Conservation (phyloP, 352 stramenopile species). For the Globisporangium lucens region DNA sequence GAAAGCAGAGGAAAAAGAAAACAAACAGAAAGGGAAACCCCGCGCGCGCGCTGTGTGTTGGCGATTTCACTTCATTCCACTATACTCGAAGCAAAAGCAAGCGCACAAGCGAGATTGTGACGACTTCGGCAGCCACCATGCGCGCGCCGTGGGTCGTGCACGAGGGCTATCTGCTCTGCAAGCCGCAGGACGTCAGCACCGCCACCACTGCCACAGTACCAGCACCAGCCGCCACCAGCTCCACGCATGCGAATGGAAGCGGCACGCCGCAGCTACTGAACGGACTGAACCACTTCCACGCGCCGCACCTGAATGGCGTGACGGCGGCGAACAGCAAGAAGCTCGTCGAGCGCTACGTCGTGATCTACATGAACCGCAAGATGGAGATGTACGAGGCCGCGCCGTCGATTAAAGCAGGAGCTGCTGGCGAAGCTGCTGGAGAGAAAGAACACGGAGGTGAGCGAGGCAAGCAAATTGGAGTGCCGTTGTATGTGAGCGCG, state of each 20-base stretch:
- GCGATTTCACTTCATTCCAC: not conserved
- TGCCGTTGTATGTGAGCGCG: constrained; percentile 48
- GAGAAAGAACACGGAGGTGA: constrained; percentile 14
- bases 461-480: constrained; percentile 22
- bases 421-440: not conserved
- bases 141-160: constrained; percentile 53
- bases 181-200: constrained; percentile 21
- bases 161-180: constrained; percentile 51
- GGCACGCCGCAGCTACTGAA: constrained; percentile 13
- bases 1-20: constrained; percentile 1
- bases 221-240: not conserved
- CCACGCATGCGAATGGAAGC: not conserved
- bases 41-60: not conserved
- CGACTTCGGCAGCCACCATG: constrained; percentile 20
- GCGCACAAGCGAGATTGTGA: not conserved
- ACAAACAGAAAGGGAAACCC: not conserved
- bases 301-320: not conserved
- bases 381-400: constrained; percentile 61
- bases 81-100: constrained; percentile 6
- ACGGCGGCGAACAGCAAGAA: constrained; percentile 1
- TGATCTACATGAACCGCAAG: constrained; percentile 79
- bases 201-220: constrained; percentile 7
- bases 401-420: not conserved
- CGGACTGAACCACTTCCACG: constrained; percentile 3
- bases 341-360: constrained; percentile 53